These are phyloP conservation scores for Macadamia tetraphylla DNA, from an alignment of 164 flowering plant genomes.

Conservation along the genomic window DNA sequence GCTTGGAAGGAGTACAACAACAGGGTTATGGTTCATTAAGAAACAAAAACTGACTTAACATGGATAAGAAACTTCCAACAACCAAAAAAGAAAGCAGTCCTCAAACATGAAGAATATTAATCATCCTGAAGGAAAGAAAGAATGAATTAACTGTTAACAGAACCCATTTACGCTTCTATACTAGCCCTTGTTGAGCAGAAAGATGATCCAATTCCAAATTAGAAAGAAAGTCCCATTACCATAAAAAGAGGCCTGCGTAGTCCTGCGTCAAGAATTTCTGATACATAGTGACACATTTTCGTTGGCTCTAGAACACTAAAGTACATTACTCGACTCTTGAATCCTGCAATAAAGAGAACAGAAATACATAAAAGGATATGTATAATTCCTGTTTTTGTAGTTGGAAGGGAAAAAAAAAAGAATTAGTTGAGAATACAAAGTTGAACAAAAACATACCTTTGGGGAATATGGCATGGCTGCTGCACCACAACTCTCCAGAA, in stretches of 20 bases:
- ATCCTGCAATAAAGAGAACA: conserved; percentile 53
- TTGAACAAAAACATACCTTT: conserved; percentile 48
- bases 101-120: no score
- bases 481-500: conserved; percentile 74
- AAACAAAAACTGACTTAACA: no score
- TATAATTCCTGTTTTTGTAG: not conserved
- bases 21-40: no score
- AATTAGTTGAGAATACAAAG: not conserved
- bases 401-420: not conserved
- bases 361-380: conserved; percentile 1
- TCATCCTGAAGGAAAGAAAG: no score
- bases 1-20: no score
- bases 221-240: conserved; percentile 39
- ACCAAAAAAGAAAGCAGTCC: no score
- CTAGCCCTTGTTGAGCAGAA: no score
- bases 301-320: conserved; percentile 72
- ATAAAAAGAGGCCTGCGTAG: conserved; percentile 64
- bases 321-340: conserved; percentile 79
- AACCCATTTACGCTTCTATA: no score
- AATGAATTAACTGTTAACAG: no score
- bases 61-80: no score
- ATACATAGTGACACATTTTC: conserved; percentile 56
- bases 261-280: conserved; percentile 86
- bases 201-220: not conserved
- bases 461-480: conserved; percentile 72